These are phyloP conservation scores for Fomitopsis pinicola DNA, from an alignment of 1,284 basidiomycete species.

Conservation along the genomic window DNA sequence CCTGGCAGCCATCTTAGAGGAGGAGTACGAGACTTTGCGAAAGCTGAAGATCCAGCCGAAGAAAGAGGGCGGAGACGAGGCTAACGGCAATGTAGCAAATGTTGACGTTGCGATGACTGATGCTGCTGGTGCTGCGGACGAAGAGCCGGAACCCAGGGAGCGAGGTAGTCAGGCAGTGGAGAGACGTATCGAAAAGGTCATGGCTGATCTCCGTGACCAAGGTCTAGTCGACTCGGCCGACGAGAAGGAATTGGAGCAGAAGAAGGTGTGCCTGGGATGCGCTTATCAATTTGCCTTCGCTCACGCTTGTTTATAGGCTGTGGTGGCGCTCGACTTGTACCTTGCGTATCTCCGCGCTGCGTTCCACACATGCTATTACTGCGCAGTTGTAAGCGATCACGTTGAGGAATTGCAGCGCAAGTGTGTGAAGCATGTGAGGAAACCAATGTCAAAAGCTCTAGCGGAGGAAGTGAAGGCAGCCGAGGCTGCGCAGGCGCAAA, in stretches of 20 bases:
- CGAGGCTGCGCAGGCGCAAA: slow-evolving; percentile 32
- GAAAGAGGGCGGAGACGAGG: slow-evolving; percentile 12
- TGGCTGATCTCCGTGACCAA: slow-evolving; percentile 63
- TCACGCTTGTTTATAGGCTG: slow-evolving; percentile 40
- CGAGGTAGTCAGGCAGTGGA: slow-evolving; percentile 68
- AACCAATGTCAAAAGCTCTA: slow-evolving; percentile 54
- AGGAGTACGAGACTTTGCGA: slow-evolving; percentile 52
- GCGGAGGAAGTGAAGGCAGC: slow-evolving; percentile 52
- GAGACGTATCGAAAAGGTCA: slow-evolving; percentile 68
- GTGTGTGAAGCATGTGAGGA: slow-evolving; percentile 87
- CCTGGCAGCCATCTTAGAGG: slow-evolving; percentile 72
- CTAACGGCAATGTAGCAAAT: slow-evolving; percentile 21
- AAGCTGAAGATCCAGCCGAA: slow-evolving; percentile 35
- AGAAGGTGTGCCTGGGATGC: slow-evolving; percentile 49
- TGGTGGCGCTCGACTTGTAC: slow-evolving; percentile 79
- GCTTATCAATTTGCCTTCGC: neutral
- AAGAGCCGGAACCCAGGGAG: slow-evolving; percentile 55
- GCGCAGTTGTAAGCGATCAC: slow-evolving; percentile 86
- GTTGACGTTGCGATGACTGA: slow-evolving; percentile 43
- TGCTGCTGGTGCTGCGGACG: slow-evolving; percentile 41
- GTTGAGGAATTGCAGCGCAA: slow-evolving; percentile 91
- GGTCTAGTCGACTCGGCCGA: slow-evolving; percentile 53
- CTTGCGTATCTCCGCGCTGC: slow-evolving; percentile 80
- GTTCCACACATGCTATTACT: slow-evolving; percentile 94
- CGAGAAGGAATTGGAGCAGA: slow-evolving; percentile 58